Evolutionary conservation across 2,329 filamentous ascomycete genomes (phyloP), one percentile per base, ranked within the genome.

Genomic region (Triangularia setosa): DNA sequence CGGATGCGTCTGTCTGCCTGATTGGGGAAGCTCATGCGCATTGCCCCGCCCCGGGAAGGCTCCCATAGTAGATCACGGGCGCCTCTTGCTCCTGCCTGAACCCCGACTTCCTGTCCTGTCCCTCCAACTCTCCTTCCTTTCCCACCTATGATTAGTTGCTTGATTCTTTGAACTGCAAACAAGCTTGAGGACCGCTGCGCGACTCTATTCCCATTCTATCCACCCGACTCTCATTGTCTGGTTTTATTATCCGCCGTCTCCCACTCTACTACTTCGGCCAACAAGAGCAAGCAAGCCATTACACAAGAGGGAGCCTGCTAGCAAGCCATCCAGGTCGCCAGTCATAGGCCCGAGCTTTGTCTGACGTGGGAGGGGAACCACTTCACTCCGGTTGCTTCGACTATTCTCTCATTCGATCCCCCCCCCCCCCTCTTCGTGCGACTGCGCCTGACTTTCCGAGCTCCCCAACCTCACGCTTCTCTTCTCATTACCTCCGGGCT

Each of bases 1-100:
- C 65, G 30, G 63, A 35, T n/a, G 65, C 55, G 3, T 4, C 62
- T 58, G 55, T 61, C 63, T 61, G 58, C 63, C 63, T 64, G 63
- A 60, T 64, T 57, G n/a, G 30, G 52, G n/a, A 40, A 28, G 14
- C 60, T 55, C 40, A 21, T 40, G 40, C 18, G 18, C n/a, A 48
- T 55, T 55, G 52, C 52, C 52, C 52, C 52, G 52, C 52, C 52
- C 24, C 52, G 23, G 52, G 52, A 55, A 55, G 52, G 52, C 52
- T 55, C 52, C 52, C 52, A 55, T 55, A 28, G 52, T 55, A 28
- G 52, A 55, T 55, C 52, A 25, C 52, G 52, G 16, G 52, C 52
- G 16, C 52, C 30, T 33, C 30, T 12, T 33, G 11, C 30, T 55
- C 52, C 52, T 55, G 52, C 52, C 52, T 55, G 52, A 55, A 55